Evolutionary conservation across 495 filamentous ascomycete species (phyloP).

Genomic region (Tuber calosporum): DNA sequence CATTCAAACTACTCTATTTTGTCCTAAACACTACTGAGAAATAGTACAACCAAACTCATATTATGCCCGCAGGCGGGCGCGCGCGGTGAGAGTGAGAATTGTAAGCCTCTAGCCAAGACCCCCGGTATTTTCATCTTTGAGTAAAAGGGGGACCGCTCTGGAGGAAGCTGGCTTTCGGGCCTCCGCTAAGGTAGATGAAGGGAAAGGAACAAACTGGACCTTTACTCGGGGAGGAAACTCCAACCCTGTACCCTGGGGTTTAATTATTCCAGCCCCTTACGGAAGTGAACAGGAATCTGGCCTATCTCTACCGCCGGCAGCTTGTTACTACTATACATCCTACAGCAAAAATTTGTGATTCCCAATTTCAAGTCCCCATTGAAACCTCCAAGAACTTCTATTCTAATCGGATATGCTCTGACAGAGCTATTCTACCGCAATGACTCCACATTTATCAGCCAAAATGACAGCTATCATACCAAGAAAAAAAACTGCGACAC

Average conservation of each 20-base stretch:
- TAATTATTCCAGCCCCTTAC: background rate
- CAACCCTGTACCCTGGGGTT: background rate
- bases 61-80: background rate
- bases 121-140: background rate
- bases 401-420: background rate
- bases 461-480: background rate
- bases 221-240: background rate
- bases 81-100: background rate
- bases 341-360: background rate
- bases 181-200: background rate
- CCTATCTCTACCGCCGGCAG: background rate
- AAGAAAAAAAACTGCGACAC: background rate
- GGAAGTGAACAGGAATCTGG: background rate
- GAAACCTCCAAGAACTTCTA: background rate
- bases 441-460: background rate
- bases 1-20: background rate
- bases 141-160: background rate
- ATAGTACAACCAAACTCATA: background rate
- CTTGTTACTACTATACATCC: background rate
- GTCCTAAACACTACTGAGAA: background rate
- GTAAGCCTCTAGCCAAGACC: background rate
- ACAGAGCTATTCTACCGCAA: background rate
- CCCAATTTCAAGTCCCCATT: background rate
- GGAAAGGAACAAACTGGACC: background rate
- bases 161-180: background rate